Evolutionary conservation across 208 protist species (phyloP).

Genomic region (Porcisia deanei): DNA sequence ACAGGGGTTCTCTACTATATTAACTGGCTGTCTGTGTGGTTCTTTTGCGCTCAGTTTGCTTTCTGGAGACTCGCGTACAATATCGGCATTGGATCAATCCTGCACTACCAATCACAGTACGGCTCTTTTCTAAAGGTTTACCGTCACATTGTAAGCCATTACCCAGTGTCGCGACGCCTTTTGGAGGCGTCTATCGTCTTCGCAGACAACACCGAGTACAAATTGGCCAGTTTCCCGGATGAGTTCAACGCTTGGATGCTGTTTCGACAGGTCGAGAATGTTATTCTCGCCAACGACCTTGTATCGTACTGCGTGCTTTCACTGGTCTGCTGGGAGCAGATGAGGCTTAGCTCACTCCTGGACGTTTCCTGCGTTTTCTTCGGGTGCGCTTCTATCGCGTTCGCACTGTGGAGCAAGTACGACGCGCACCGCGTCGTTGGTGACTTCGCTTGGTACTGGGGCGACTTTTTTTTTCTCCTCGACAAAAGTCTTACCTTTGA

Average conservation of each 20-base stretch:
- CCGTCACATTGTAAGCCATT: conserved; percentile 19
- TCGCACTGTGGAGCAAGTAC: conserved; percentile 94
- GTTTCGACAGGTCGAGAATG: conserved; percentile 93
- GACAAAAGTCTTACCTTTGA: conserved; percentile 93
- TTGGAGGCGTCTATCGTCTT: conserved; percentile 66
- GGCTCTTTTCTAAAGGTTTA: conserved; percentile 51
- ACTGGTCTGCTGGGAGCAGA: conserved; percentile 59
- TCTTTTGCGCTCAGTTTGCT: conserved; percentile 84
- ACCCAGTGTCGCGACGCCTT: conserved; percentile 26
- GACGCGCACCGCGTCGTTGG: conserved; percentile 96
- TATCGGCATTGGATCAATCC: conserved; percentile 86
- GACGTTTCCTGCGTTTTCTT: conserved; percentile 76
- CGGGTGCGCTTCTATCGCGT: conserved; percentile 67
- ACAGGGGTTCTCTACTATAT: conserved; percentile 51
- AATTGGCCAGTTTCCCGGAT: conserved; percentile 57
- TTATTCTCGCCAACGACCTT: conserved; percentile 93
- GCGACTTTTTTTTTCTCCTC: conserved; percentile 96
- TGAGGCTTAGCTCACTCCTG: conserved; percentile 31
- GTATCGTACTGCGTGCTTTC: conserved; percentile 80
- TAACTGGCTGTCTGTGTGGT: conserved; percentile 48
- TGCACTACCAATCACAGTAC: conserved; percentile 83
- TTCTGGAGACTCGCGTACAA: conserved; percentile 96
- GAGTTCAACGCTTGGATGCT: conserved; percentile 95
- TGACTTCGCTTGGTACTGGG: conserved; percentile 97
- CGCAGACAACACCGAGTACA: conserved; percentile 48